These are phyloP conservation scores for Dendrobium nobile DNA, from an alignment of 106 monocot genomes.

Conservation along the genomic window DNA sequence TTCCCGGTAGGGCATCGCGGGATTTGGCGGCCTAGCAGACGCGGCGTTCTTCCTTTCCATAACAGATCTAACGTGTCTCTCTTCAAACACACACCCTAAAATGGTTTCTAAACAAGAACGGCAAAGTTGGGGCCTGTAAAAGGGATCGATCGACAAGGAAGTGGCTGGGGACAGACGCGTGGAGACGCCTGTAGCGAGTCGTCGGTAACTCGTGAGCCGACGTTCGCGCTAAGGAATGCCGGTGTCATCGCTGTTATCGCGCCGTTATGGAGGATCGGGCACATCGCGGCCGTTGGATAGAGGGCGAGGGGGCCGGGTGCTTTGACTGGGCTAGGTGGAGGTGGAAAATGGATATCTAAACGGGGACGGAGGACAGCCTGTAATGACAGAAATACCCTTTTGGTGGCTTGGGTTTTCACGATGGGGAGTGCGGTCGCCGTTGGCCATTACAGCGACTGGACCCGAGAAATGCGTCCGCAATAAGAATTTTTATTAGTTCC, in stretches of 20 bases:
- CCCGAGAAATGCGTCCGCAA: too few species aligned
- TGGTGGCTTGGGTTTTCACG: too few species aligned
- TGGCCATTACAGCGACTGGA: too few species aligned
- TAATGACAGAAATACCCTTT: too few species aligned
- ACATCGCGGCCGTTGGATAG: slow-evolving; percentile 6
- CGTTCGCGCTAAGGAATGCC: slow-evolving; percentile 4
- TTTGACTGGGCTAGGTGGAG: too few species aligned
- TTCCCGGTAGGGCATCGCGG: slow-evolving; percentile 70
- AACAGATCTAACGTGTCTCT: not conserved
- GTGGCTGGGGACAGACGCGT: not conserved
- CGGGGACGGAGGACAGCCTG: too few species aligned
- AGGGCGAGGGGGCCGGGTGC: not conserved
- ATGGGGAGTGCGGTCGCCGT: too few species aligned
- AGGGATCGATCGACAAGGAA: not conserved
- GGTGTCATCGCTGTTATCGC: slow-evolving; percentile 6
- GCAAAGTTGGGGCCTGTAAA: not conserved
- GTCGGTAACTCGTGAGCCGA: slow-evolving; percentile 6
- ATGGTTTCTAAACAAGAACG: not conserved
- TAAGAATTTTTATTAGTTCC: too few species aligned
- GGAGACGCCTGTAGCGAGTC: not conserved
- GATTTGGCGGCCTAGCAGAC: slow-evolving; percentile 49
- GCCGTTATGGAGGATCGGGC: not conserved
- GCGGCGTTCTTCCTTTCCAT: slow-evolving; percentile 24
- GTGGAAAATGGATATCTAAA: too few species aligned
- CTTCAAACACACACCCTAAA: slow-evolving; percentile 1